Evolutionary conservation across 768 basidiomycete species (phyloP).

Genomic region (Amanita rubescens): DNA sequence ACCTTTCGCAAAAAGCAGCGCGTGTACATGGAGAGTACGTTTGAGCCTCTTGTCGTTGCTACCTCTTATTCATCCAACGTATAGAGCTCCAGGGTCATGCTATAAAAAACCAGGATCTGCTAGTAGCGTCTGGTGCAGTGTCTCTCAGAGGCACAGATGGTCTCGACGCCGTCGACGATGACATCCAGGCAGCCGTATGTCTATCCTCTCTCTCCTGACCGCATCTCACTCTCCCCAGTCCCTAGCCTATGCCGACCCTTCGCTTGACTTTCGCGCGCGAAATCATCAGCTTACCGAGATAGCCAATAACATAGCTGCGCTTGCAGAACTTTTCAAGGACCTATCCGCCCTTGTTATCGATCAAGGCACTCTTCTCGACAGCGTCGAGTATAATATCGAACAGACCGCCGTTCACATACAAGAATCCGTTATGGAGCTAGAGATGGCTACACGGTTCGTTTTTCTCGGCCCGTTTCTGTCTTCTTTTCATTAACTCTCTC

Average conservation of each 20-base stretch:
- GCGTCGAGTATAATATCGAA: slow-evolving; percentile 96
- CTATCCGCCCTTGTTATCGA: slow-evolving; percentile 90
- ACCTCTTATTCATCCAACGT: slow-evolving; percentile 11
- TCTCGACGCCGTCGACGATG: slow-evolving; percentile 82
- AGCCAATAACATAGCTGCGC: slow-evolving; percentile 81
- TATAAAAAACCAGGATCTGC: slow-evolving; percentile 92
- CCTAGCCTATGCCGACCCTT: slow-evolving; percentile 32
- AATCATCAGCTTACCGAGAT: slow-evolving; percentile 80
- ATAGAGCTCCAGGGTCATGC: slow-evolving; percentile 94
- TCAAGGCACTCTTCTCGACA: slow-evolving; percentile 94
- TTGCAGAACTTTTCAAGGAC: slow-evolving; percentile 97
- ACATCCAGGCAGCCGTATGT: slow-evolving; percentile 79
- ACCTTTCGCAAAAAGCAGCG: slow-evolving; percentile 96
- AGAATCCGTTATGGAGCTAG: slow-evolving; percentile 80
- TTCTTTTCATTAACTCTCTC: slow-evolving; percentile 8
- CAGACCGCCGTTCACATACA: slow-evolving; percentile 76
- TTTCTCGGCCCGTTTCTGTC: slow-evolving; percentile 7
- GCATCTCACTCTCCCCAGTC: slow-evolving; percentile 28
- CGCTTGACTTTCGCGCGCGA: slow-evolving; percentile 35
- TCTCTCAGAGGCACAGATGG: slow-evolving; percentile 77
- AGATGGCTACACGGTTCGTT: slow-evolving; percentile 66
- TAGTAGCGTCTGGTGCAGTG: slow-evolving; percentile 84
- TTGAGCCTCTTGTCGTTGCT: slow-evolving; percentile 12
- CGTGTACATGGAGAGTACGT: slow-evolving; percentile 96
- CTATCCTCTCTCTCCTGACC: slow-evolving; percentile 6